Conservation (phyloP, 129 eudicot species). For the Apium graveolens region DNA sequence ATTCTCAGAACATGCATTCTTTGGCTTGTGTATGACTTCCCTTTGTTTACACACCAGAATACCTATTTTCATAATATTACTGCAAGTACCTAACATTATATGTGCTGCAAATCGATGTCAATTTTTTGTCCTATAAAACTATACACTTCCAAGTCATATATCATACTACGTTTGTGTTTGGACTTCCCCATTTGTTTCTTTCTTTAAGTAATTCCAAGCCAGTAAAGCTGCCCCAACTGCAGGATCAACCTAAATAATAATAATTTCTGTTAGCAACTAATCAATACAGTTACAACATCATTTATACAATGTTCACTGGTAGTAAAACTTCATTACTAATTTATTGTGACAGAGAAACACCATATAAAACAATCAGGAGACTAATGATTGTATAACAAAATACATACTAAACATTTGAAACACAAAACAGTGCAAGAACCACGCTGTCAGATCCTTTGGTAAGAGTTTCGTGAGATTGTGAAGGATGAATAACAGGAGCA, state of each 20-base stretch:
- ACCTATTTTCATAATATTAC: not conserved
- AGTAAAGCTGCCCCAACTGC: conserved; percentile 89
- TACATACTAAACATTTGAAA: not conserved
- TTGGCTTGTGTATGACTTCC: not conserved
- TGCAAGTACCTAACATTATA: not conserved
- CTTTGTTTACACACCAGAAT: not conserved
- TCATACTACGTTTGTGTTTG: conserved; percentile 20
- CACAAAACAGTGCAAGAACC: not conserved
- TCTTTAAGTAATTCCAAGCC: conserved; percentile 50
- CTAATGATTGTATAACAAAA: not conserved
- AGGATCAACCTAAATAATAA: conserved; percentile 68
- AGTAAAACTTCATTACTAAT: not conserved
- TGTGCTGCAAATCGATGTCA: not conserved
- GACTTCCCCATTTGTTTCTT: conserved; percentile 30
- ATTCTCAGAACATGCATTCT: not conserved
- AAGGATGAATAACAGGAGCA: not conserved
- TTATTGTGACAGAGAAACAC: not conserved
- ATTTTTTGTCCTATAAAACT: not conserved
- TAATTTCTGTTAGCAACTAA: not conserved
- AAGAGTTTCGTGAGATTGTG: not conserved
- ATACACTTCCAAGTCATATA: not conserved
- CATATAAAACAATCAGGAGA: not conserved
- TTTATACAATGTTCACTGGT: not conserved
- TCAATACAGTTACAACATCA: too few species aligned
- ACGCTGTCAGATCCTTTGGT: not conserved